phyloP scores from a whole-genome alignment of 2,329 filamentous ascomycete genomes.

The Cordyceps cicadae region DNA sequence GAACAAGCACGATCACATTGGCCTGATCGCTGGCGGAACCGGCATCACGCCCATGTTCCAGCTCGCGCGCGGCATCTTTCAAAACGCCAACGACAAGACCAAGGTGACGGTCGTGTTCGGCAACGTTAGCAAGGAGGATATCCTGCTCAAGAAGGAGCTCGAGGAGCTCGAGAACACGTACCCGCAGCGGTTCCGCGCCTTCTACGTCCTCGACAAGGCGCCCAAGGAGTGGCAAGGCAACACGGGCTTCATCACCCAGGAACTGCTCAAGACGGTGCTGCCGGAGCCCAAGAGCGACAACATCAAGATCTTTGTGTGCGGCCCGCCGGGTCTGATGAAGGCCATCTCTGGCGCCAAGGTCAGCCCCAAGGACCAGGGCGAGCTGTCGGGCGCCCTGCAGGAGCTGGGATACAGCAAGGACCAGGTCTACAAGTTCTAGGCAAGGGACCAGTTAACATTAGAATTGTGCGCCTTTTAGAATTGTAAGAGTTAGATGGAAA shows the following conservation, averaged over 20 bases:
- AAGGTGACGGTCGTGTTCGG: conserved; percentile 94
- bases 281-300: conserved; percentile 87
- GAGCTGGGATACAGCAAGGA: conserved; percentile 63
- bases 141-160: conserved; percentile 80
- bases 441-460: not conserved
- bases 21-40: conserved; percentile 84
- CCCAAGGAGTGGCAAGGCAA: conserved; percentile 68
- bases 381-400: conserved; percentile 72
- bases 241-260: conserved; percentile 79
- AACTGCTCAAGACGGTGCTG: conserved; percentile 87
- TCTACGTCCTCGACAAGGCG: conserved; percentile 85
- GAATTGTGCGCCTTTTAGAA: not conserved
- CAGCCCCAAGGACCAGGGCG: conserved; percentile 89
- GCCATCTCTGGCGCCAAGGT: conserved; percentile 83
- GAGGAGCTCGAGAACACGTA: conserved; percentile 87
- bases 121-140: conserved; percentile 83
- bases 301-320: conserved; percentile 95
- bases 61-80: conserved; percentile 83
- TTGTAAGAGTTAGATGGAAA: conserved; percentile 9
- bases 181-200: conserved; percentile 88
- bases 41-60: conserved; percentile 99
- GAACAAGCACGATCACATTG: conserved; percentile 91
- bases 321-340: conserved; percentile 88
- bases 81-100: conserved; percentile 92
- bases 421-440: conserved; percentile 91